Conservation (phyloP, 2,329 filamentous ascomycete species). For the Bipolaris oryzae region DNA sequence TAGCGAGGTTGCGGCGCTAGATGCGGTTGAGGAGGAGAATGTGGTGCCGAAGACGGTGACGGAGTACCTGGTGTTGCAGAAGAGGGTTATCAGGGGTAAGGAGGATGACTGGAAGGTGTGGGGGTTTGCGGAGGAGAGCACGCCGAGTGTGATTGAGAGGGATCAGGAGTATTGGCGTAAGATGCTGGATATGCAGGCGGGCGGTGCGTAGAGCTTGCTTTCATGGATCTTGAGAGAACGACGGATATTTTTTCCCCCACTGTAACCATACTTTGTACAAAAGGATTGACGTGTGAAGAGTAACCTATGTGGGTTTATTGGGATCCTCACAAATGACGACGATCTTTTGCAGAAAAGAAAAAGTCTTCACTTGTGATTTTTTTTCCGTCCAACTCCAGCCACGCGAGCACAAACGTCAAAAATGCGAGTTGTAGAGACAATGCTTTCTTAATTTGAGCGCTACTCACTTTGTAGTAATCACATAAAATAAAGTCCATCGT, state of each 20-base stretch:
- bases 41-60: slow-evolving; percentile 47
- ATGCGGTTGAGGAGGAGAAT: slow-evolving; percentile 4
- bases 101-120: slow-evolving; percentile 66
- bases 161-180: slow-evolving; percentile 33
- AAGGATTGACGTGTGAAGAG: slow-evolving; percentile 3
- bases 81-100: slow-evolving; percentile 54
- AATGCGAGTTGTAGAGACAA: background rate
- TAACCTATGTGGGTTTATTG: background rate
- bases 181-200: slow-evolving; percentile 26
- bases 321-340: background rate
- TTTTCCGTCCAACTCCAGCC: background rate
- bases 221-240: background rate
- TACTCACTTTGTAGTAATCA: slow-evolving; percentile 5
- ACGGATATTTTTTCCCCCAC: background rate
- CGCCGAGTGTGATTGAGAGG: slow-evolving; percentile 26
- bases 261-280: slow-evolving; percentile 26
- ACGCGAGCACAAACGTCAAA: background rate
- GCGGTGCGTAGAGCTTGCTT: background rate
- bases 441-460: slow-evolving; percentile 6
- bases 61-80: slow-evolving; percentile 70
- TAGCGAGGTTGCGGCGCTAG: background rate
- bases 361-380: background rate
- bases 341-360: background rate
- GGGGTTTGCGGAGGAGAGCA: slow-evolving; percentile 65
- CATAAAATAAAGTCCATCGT: background rate